Percentiles rank a stretch among this genome's conserved stretches.
phyloP scores from a whole-genome alignment of 176 grass and related monocot genomes.

The Pharus latifolius region DNA sequence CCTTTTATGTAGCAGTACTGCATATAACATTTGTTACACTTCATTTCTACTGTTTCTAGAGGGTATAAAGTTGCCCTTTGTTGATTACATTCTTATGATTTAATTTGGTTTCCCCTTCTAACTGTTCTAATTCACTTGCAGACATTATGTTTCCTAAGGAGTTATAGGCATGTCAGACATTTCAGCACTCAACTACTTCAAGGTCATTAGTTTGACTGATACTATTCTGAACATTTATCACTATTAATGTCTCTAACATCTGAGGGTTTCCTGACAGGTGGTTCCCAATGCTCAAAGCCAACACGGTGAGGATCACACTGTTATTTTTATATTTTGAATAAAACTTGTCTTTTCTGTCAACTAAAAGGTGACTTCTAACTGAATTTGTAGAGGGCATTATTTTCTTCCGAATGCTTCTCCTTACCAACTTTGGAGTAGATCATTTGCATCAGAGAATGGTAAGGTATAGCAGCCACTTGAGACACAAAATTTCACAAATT shows the following conservation, averaged over 20 bases:
- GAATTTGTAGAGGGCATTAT: slow-evolving; percentile 11
- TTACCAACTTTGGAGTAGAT: slow-evolving; percentile 56
- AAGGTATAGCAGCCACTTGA: slow-evolving; percentile 14
- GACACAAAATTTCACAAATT: background rate
- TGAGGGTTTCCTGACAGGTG: slow-evolving; percentile 23
- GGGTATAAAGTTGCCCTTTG: background rate
- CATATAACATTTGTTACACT: no score
- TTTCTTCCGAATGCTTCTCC: slow-evolving; percentile 47
- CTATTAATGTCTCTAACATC: background rate
- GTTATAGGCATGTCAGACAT: slow-evolving; percentile 37
- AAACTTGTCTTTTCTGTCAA: background rate
- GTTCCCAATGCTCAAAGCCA: slow-evolving; percentile 20
- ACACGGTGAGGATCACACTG: slow-evolving; percentile 17
- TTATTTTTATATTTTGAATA: background rate
- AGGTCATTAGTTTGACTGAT: slow-evolving; percentile 32
- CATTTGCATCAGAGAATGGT: slow-evolving; percentile 65
- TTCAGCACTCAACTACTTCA: slow-evolving; percentile 55
- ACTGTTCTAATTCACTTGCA: background rate
- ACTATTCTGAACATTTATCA: slow-evolving; percentile 1
- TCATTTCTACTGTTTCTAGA: background rate
- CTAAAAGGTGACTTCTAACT: background rate
- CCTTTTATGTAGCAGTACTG: no score
- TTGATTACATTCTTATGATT: background rate
- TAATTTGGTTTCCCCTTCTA: background rate
- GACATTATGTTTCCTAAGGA: slow-evolving; percentile 38